These are phyloP conservation scores for Maudiozyma serrabonitensis DNA, from an alignment of 805 yeast genomes.

Conservation along the genomic window DNA sequence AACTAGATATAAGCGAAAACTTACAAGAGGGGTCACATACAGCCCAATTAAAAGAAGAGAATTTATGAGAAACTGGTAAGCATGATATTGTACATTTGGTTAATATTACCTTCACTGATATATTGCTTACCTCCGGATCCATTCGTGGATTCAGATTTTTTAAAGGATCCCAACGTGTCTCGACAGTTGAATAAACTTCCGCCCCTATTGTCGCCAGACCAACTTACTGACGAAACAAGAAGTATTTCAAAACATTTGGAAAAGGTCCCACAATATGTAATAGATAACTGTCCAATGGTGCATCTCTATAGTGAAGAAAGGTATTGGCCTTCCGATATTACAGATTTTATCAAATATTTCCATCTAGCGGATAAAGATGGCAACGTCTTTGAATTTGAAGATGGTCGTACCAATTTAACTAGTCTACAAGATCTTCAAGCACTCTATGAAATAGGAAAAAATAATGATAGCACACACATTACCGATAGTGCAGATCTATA, in stretches of 20 bases:
- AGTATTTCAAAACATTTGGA: constrained; percentile 26
- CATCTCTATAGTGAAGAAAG: constrained; percentile 82
- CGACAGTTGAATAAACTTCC: constrained; percentile 8
- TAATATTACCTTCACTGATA: not conserved
- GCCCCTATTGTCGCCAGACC: constrained; percentile 22
- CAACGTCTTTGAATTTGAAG: constrained; percentile 3
- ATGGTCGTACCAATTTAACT: constrained; percentile 6
- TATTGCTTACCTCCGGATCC: constrained; percentile 10
- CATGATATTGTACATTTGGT: not conserved
- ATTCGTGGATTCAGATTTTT: constrained; percentile 5
- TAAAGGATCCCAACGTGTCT: not conserved
- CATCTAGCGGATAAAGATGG: constrained; percentile 47
- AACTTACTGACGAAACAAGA: constrained; percentile 20
- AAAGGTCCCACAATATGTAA: constrained; percentile 54
- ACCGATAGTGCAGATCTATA: constrained; percentile 13
- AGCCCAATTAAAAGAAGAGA: not conserved
- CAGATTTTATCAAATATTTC: constrained; percentile 57
- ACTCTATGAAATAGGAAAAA: not conserved
- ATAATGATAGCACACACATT: constrained; percentile 6
- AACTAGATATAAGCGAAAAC: not conserved
- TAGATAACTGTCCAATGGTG: constrained; percentile 66
- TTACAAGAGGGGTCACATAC: too few species aligned
- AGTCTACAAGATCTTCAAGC: not conserved
- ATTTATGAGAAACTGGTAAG: not conserved
- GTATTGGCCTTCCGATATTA: constrained; percentile 77